Percentiles rank a stretch among this genome's conserved stretches.
phyloP scores from a whole-genome alignment of 805 yeast species.

The Ogataea paradorogensis region DNA sequence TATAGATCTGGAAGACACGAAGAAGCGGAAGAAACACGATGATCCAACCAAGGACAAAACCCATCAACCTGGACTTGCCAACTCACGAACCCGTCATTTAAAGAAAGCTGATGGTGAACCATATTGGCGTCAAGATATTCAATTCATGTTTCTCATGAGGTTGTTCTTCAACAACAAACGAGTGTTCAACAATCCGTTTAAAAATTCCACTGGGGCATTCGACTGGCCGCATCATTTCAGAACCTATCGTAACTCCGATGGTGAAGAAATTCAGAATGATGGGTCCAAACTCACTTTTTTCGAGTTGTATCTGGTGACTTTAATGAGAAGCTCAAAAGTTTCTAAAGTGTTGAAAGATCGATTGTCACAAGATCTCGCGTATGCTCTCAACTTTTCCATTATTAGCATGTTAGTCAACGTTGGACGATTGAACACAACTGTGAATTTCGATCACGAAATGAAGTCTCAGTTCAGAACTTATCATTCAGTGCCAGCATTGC shows the following conservation, averaged over 20 bases:
- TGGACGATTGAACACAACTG: conserved; percentile 92
- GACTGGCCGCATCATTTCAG: conserved; percentile 37
- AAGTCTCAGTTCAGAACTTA: conserved; percentile 88
- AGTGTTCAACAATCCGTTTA: conserved; percentile 67
- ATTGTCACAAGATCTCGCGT: conserved; percentile 53
- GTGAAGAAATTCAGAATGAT: conserved; percentile 21
- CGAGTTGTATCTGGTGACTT: conserved; percentile 75
- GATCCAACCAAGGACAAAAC: conserved; percentile 20
- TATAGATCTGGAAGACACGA: conserved; percentile 9
- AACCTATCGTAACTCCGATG: conserved; percentile 23
- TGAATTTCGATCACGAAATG: conserved; percentile 94
- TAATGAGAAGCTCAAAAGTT: conserved; percentile 79
- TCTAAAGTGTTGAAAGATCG: conserved; percentile 82
- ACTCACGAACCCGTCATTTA: conserved; percentile 50
- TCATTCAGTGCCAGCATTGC: conserved; percentile 89
- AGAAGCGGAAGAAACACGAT: conserved; percentile 18
- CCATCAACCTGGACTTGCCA: conserved; percentile 29
- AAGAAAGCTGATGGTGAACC: conserved; percentile 93
- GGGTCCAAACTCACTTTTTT: conserved; percentile 67
- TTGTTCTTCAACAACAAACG: conserved; percentile 61
- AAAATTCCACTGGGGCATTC: conserved; percentile 32
- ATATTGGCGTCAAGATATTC: conserved; percentile 84
- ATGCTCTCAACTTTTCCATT: conserved; percentile 35
- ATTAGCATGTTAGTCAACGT: conserved; percentile 79
- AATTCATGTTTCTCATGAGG: conserved; percentile 67